Base-by-base conservation (phyloP, 2,329 filamentous ascomycete genomes). In the Macroventuria anomochaeta region DNA sequence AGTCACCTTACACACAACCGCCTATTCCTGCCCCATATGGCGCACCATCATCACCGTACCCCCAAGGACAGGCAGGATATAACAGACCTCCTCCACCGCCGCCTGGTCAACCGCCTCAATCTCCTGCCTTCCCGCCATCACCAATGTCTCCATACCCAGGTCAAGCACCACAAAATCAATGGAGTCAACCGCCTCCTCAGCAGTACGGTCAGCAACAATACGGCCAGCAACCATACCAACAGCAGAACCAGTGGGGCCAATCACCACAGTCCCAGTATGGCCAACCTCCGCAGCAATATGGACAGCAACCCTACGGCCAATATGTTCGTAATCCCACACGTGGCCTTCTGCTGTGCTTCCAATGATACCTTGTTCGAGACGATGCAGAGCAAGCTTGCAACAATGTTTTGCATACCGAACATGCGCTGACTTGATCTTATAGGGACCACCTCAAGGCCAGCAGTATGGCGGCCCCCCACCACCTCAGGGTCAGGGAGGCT, bases 1-100 rank as follows among this genome's bases (percentile, higher is more conserved):
- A 77, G 53, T 78, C 79, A 47, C 73, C 76, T 40, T 77, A 77
- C 50, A 70, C 76, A 34, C 76, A 76, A 52, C 67, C 69, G 5
- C 43, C 43, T 64, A 63, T 46, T 70, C 74, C 56, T 68, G 62
- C 39, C 43, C 65, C 52, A 33, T 81, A 81, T 68, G 70, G 63
- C 32, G 43, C 69, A 48, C 68, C 73, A 7, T 65, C 65, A 46
- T 68, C 65, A 33, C 75, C 76, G 2, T 75, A 75, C 55, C 68
- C 71, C 44, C 70, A 72, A 53, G 64, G 59, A 21, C 70, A 74
- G 49, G 62, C 65, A 2, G 65, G 62, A 17, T 74, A 74, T 58
- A 73, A 65, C 43, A 67, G 71, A 42, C 71, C 71, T 20, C 61
- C 70, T 3, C 70, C 71, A 3, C 71, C 71, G 17, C 71, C 71